These are phyloP conservation scores for Cucurbita argyrosperma DNA, from an alignment of 306 rosid genomes.

Conservation along the genomic window DNA sequence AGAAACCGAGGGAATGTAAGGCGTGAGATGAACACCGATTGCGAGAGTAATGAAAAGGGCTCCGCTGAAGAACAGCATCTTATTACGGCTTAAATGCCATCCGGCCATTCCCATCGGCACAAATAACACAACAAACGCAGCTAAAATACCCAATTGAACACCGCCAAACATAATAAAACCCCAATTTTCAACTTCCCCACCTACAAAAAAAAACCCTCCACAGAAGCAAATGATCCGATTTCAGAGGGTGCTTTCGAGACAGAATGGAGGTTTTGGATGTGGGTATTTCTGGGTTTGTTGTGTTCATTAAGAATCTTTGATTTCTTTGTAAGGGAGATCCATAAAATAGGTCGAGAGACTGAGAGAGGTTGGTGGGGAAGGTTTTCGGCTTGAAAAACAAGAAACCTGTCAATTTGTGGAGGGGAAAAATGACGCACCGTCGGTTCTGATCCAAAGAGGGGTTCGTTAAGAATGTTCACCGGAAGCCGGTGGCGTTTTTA, in stretches of 20 bases:
- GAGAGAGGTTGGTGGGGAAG: constrained; percentile 2
- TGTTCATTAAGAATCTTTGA: background rate
- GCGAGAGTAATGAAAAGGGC: constrained; percentile 90
- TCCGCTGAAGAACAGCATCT: constrained; percentile 82
- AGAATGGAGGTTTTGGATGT: background rate
- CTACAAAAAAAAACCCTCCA: background rate
- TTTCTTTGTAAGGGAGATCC: background rate
- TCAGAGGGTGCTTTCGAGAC: background rate
- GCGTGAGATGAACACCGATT: constrained; percentile 80
- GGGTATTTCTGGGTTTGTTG: background rate
- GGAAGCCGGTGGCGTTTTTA: background rate
- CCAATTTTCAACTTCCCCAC: background rate
- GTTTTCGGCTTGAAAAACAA: background rate
- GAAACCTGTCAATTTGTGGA: background rate
- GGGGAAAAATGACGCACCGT: background rate
- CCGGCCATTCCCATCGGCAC: constrained; percentile 99
- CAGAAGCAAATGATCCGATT: background rate
- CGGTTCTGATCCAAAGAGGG: background rate
- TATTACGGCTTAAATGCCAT: constrained; percentile 89
- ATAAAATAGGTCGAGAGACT: background rate
- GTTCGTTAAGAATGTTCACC: background rate
- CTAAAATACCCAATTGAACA: constrained; percentile 55
- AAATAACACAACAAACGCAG: constrained; percentile 73
- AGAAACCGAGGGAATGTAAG: constrained; percentile 67
- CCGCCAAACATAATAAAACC: constrained; percentile 56